Evolutionary conservation across 169 alveolate species (phyloP).

Genomic region (Plasmodium fragile): DNA sequence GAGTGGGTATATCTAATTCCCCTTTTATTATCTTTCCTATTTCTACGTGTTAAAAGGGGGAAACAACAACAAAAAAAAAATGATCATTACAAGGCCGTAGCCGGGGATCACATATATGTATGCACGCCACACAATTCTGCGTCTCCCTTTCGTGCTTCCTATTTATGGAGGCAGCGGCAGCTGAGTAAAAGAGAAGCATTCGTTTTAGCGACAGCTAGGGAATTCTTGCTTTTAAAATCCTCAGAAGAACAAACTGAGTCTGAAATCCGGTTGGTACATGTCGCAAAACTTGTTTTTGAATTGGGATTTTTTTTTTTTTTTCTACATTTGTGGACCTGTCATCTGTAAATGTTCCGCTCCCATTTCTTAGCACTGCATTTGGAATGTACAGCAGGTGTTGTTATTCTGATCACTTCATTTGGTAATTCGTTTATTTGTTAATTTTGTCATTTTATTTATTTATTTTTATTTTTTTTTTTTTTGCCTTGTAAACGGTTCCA

Average conservation of each 20-base stretch:
- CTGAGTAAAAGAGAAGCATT: neutral
- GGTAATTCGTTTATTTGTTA: neutral
- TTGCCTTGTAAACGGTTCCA: neutral
- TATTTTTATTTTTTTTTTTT: too few species aligned
- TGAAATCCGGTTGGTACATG: neutral
- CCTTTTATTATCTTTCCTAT: neutral
- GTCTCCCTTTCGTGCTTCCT: neutral
- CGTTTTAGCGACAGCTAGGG: neutral
- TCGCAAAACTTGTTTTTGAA: neutral
- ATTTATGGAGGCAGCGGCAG: neutral
- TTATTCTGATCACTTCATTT: neutral
- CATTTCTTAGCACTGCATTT: neutral
- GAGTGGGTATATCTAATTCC: neutral
- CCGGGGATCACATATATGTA: neutral
- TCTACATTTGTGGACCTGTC: neutral
- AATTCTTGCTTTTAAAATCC: neutral
- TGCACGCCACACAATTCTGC: neutral
- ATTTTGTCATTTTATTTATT: neutral
- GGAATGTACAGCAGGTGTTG: neutral
- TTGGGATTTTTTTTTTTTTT: neutral
- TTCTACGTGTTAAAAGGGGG: neutral
- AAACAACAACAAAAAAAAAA: neutral
- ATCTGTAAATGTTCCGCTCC: neutral
- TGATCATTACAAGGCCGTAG: neutral
- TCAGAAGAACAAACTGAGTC: neutral